Evolutionary conservation across 768 basidiomycete genomes (phyloP), one percentile per base, ranked within the genome.

Genomic region (Termitomyces sp.): DNA sequence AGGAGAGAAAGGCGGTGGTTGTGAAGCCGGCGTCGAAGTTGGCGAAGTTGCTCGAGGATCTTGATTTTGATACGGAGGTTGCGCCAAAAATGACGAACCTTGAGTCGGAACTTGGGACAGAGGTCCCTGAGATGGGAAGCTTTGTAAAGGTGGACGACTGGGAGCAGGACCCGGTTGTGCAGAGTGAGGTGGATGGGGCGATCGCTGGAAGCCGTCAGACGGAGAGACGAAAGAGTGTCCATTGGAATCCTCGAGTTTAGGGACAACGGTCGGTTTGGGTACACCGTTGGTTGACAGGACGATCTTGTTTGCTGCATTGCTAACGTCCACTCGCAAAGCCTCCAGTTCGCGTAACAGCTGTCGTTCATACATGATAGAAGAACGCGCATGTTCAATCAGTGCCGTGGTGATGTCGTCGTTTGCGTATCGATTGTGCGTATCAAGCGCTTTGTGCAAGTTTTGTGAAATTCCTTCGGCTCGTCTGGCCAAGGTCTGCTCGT

Each of bases 401-500:
- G 95, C 90, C 21, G 90, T 80, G 17, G 91, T 91, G 53, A 98
- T 82, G 69, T 99, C 97, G 55, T 95, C 91, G 53, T 96, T 90
- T 29, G 95, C 90, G 61, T 89, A 83, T 47, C 84, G 83, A 57
- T 90, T 92, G 71, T 99, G 94, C 0, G 84, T 84, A 37, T 87
- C 82, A 29, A 99, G 81, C 2, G 95, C 89, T 48, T 83, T 84
- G 64, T 97, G 95, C 17, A 99, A 78, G 64, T 98, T 95, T 63
- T 92, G 86, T 1, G 96, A 98, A 54, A 99, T 98, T 44, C 93
- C 93, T 50, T 92, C 82, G 3, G 95, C 89, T n/a, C 93, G 87
- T 50, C 82, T 84, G 4, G 89, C 86, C 25, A 98, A 82, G 8
- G 85, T 79, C 68, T 89, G 84, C 67, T 99, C 96, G 59, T 94